Conservation (phyloP, 768 basidiomycete species). For the Holtermanniella nyarrowii region DNA sequence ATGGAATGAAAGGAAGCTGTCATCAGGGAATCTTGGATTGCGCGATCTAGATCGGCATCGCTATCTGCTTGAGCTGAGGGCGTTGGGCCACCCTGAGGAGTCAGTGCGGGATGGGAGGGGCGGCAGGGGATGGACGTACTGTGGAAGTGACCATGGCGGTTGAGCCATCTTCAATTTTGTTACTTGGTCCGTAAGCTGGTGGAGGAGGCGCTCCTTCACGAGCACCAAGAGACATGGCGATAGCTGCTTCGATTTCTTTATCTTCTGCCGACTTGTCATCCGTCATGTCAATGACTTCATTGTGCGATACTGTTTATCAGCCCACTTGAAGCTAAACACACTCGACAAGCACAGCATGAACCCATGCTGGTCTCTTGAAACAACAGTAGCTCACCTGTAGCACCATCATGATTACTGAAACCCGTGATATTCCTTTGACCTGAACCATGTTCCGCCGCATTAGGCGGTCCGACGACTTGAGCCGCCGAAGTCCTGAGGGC, state of each 20-base stretch:
- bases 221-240: neutral
- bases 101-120: no score
- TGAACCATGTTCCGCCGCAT: neutral
- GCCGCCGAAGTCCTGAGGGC: neutral
- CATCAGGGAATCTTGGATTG: slow-evolving; percentile 37
- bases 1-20: slow-evolving; percentile 33
- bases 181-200: neutral
- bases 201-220: neutral
- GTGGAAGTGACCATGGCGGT: neutral
- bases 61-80: slow-evolving; percentile 8
- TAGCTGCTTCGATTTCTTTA: neutral
- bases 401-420: neutral
- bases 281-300: neutral
- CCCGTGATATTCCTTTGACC: neutral
- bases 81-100: no score
- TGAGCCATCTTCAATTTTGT: neutral
- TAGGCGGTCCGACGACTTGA: neutral
- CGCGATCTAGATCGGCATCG: slow-evolving; percentile 30
- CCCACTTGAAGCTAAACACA: no score
- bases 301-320: neutral
- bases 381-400: neutral
- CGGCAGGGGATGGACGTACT: neutral
- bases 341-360: no score
- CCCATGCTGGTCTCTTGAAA: no score
- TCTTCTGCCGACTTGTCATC: neutral